phyloP scores from a whole-genome alignment of 345 rosid species.

The Mallotus nudiflorus region DNA sequence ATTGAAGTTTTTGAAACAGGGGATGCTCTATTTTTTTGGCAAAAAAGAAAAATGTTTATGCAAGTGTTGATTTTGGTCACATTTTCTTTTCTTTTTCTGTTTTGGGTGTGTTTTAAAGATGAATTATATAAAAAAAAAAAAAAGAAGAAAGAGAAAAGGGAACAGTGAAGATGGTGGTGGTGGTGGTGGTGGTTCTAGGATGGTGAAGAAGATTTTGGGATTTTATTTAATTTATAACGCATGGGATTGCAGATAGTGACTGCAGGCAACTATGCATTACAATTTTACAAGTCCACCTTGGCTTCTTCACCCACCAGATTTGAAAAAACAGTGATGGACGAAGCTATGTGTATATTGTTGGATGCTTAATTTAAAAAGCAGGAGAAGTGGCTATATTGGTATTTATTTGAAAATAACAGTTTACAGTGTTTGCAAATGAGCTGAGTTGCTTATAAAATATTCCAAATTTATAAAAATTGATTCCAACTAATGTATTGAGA shows the following conservation, averaged over 20 bases:
- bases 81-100: background rate
- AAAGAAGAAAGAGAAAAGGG: too few relatives aligned
- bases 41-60: background rate
- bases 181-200: background rate
- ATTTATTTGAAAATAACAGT: too few relatives aligned
- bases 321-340: too few relatives aligned
- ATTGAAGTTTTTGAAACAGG: background rate
- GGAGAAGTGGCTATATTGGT: too few relatives aligned
- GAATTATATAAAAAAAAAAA: background rate
- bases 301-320: background rate
- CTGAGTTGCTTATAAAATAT: too few relatives aligned
- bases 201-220: background rate
- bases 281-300: background rate
- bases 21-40: conserved; percentile 2
- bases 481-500: too few relatives aligned
- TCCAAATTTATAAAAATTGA: too few relatives aligned
- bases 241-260: background rate
- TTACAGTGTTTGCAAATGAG: too few relatives aligned
- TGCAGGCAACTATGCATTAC: background rate
- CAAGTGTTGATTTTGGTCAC: background rate
- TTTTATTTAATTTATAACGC: background rate
- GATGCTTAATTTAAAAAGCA: too few relatives aligned
- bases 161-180: too few relatives aligned
- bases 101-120: background rate
- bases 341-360: too few relatives aligned